Conservation (phyloP, 495 filamentous ascomycete genomes). For the Trichoderma orchidacearum region DNA sequence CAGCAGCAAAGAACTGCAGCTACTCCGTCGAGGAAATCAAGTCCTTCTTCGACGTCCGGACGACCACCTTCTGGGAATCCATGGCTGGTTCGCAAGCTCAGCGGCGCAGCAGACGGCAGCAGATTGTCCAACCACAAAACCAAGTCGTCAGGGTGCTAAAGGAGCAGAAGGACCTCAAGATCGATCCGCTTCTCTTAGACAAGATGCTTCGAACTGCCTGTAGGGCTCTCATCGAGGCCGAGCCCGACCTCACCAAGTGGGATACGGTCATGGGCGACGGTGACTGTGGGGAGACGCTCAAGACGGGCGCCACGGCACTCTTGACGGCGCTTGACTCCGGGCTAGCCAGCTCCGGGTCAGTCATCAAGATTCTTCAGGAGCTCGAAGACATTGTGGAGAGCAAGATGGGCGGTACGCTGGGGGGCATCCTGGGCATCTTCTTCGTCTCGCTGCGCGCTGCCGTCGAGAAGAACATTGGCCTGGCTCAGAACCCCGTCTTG, state of each 20-base stretch:
- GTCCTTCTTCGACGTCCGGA: slow-evolving; percentile 35
- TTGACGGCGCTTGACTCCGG: slow-evolving; percentile 22
- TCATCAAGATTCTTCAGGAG: slow-evolving; percentile 36
- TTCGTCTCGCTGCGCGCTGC: slow-evolving; percentile 40
- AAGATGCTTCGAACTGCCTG: slow-evolving; percentile 37
- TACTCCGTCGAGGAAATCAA: slow-evolving; percentile 36
- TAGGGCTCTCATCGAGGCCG: slow-evolving; percentile 33
- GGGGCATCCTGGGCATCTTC: slow-evolving; percentile 46
- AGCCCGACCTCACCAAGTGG: slow-evolving; percentile 46
- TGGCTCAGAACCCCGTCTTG: slow-evolving; percentile 13
- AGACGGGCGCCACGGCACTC: slow-evolving; percentile 28
- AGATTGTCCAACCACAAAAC: slow-evolving; percentile 24
- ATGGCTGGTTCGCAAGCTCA: slow-evolving; percentile 22
- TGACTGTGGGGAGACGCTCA: slow-evolving; percentile 48
- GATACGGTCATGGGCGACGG: slow-evolving; percentile 54
- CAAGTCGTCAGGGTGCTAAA: slow-evolving; percentile 17
- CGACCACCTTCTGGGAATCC: slow-evolving; percentile 38
- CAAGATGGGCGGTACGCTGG: slow-evolving; percentile 47
- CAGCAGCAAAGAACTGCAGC: slow-evolving; percentile 24
- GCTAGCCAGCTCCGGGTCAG: slow-evolving; percentile 22
- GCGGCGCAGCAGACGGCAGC: slow-evolving; percentile 22
- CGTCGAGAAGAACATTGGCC: slow-evolving; percentile 23
- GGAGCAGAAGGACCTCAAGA: slow-evolving; percentile 22
- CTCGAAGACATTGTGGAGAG: slow-evolving; percentile 42
- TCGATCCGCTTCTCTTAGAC: slow-evolving; percentile 31